Evolutionary conservation across 805 yeast genomes (phyloP), one percentile per base, ranked within the genome.

Genomic region (Blastobotrys americana): DNA sequence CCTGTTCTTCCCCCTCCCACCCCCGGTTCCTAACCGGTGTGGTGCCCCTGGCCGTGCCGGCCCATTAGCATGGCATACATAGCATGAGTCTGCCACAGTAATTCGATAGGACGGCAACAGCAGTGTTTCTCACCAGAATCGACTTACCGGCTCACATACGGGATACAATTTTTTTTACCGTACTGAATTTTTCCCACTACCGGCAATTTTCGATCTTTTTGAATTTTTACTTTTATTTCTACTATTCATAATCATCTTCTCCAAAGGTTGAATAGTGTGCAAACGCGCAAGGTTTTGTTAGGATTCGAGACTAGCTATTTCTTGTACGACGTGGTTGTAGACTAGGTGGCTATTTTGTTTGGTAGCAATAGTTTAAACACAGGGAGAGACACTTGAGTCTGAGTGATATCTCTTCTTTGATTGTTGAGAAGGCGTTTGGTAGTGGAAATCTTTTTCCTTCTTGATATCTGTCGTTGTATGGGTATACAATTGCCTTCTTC

Each of bases 251-350:
- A 13, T 25, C 31, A 13, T 8, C 31, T 8, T 13, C 10, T 13
- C 13, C 31, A 25, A 13, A 8, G 13, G 10, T 25, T 25, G 8
- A 13, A 13, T 13, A 25, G 8, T 25, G 8, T 13, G 8, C 31
- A 25, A 25, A 8, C 13, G 31, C 13, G 31, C 10, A 25, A 13
- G 31, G 13, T 25, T 8, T 8, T 25, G 8, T 13, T 25, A 8
- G 31, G 31, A 8, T 25, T 25, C 8, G 31, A 25, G 8, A 25
- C 8, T 8, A 13, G 13, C 31, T 8, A 25, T 13, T 8, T 8
- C 13, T 25, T 39, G 42, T 21, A 39, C 35, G 18, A 10, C n/a
- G 21, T 22, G 34, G 28, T 46, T 43, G 48, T 49, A 8, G 13
- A 13, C 31, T 8, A 25, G 13, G 31, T 25, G 31, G 31, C 31